Evolutionary conservation across 2,329 filamentous ascomycete species (phyloP).

Genomic region (Boeremia lycopersici): DNA sequence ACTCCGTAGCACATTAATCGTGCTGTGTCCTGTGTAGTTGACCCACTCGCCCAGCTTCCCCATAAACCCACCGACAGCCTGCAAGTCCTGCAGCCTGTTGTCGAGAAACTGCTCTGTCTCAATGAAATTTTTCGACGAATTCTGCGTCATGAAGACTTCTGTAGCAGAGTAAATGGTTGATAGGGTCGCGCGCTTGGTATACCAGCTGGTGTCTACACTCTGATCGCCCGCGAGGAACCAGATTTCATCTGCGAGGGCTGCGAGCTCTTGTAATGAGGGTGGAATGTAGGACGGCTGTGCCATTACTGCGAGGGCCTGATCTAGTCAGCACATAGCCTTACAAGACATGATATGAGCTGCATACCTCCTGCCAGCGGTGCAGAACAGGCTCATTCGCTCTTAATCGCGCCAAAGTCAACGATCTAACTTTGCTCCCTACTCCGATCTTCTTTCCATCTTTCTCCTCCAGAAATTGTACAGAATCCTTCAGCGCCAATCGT

Average conservation of each 20-base stretch:
- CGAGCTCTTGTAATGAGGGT: slow-evolving; percentile 77
- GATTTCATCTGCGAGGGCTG: slow-evolving; percentile 87
- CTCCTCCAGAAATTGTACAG: slow-evolving; percentile 51
- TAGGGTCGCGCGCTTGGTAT: slow-evolving; percentile 70
- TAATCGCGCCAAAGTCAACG: slow-evolving; percentile 76
- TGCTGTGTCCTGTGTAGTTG: slow-evolving; percentile 78
- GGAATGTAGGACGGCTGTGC: slow-evolving; percentile 80
- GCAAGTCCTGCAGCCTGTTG: slow-evolving; percentile 73
- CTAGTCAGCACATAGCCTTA: slow-evolving; percentile 1
- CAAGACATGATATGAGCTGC: background rate
- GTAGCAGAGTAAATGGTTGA: slow-evolving; percentile 71
- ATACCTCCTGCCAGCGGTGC: slow-evolving; percentile 83
- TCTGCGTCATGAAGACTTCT: slow-evolving; percentile 94
- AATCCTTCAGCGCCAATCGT: slow-evolving; percentile 62
- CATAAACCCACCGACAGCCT: slow-evolving; percentile 66
- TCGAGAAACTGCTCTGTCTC: slow-evolving; percentile 83
- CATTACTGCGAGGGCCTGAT: slow-evolving; percentile 85
- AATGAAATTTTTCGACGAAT: slow-evolving; percentile 71
- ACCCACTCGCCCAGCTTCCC: slow-evolving; percentile 74
- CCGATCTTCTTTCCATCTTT: slow-evolving; percentile 48
- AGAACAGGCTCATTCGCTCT: slow-evolving; percentile 75
- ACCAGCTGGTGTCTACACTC: slow-evolving; percentile 86
- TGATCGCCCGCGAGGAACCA: slow-evolving; percentile 83
- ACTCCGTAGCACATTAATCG: slow-evolving; percentile 83
- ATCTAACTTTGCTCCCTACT: slow-evolving; percentile 69